phyloP scores from a whole-genome alignment of 768 basidiomycete genomes.

The Arthromyces matolae region DNA sequence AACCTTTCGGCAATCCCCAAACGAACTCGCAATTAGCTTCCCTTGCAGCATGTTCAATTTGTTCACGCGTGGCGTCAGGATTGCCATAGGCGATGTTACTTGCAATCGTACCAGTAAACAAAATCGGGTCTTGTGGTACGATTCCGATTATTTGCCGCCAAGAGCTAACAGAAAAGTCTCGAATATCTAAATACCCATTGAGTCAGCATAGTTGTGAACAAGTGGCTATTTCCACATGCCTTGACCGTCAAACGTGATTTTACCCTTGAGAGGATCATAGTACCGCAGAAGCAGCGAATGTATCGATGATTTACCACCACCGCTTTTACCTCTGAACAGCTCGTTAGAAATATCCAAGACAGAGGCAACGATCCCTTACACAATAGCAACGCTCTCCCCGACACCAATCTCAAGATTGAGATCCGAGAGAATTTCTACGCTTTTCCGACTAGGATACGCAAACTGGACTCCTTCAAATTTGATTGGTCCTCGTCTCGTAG shows the following conservation, averaged over 20 bases:
- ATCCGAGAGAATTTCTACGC: conserved; percentile 76
- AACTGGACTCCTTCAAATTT: conserved; percentile 83
- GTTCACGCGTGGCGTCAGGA: conserved; percentile 65
- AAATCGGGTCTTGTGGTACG: conserved; percentile 91
- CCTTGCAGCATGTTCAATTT: conserved; percentile 85
- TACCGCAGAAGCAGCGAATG: conserved; percentile 84
- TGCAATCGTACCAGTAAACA: conserved; percentile 92
- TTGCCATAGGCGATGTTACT: conserved; percentile 93
- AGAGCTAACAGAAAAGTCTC: conserved; percentile 77
- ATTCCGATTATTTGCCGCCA: conserved; percentile 90
- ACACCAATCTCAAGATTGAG: conserved; percentile 77
- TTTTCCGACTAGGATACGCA: conserved; percentile 84
- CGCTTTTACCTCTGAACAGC: conserved; percentile 68
- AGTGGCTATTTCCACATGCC: conserved; percentile 43
- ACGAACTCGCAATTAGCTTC: conserved; percentile 96
- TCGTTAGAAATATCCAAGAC: neutral
- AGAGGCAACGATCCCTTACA: conserved; percentile 51
- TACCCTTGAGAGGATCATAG: conserved; percentile 84
- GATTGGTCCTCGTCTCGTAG: conserved; percentile 61
- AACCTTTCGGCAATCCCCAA: conserved; percentile 90
- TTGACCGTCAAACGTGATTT: conserved; percentile 81
- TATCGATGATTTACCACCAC: conserved; percentile 91
- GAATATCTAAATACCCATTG: conserved; percentile 57
- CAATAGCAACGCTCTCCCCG: conserved; percentile 88
- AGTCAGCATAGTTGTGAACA: conserved; percentile 1